Conservation (phyloP, 1,284 basidiomycete genomes). For the Melampsora americana region DNA sequence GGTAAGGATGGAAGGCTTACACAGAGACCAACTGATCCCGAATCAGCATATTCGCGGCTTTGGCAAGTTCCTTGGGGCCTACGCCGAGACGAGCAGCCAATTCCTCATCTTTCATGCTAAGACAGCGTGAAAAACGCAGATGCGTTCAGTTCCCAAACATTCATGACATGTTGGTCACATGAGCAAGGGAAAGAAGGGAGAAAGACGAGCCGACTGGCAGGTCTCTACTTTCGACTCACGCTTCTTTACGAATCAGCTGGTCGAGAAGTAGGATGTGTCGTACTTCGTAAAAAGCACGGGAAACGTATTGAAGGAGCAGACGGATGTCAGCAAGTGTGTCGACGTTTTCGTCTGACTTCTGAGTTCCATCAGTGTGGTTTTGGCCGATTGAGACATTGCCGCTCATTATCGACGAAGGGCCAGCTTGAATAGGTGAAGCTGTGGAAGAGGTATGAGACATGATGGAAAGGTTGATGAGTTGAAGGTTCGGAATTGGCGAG, state of each 20-base stretch:
- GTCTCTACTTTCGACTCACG: slow-evolving; percentile 35
- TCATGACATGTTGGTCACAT: neutral
- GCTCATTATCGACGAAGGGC: slow-evolving; percentile 15
- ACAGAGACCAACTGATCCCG: slow-evolving; percentile 67
- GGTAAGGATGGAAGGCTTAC: slow-evolving; percentile 12
- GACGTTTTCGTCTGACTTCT: slow-evolving; percentile 15
- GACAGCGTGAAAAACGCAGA: slow-evolving; percentile 9
- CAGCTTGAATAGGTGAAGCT: slow-evolving; percentile 29
- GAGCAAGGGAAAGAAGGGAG: neutral
- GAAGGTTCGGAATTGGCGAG: neutral
- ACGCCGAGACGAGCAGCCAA: slow-evolving; percentile 81
- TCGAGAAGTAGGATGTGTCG: slow-evolving; percentile 88
- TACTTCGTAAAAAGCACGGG: slow-evolving; percentile 88
- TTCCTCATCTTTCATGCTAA: slow-evolving; percentile 66
- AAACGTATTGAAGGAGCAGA: slow-evolving; percentile 77
- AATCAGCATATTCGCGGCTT: slow-evolving; percentile 79
- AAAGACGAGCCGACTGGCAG: slow-evolving; percentile 7
- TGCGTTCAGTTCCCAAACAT: slow-evolving; percentile 21
- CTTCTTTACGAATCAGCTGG: slow-evolving; percentile 67
- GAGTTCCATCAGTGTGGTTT: no score
- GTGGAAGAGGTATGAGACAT: slow-evolving; percentile 5
- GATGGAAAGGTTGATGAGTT: neutral
- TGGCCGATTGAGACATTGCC: slow-evolving; percentile 8
- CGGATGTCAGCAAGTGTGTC: slow-evolving; percentile 40
- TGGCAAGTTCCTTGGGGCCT: slow-evolving; percentile 87